These are phyloP conservation scores for Aspergillus indologenus DNA, from an alignment of 495 filamentous ascomycete genomes.

Conservation along the genomic window DNA sequence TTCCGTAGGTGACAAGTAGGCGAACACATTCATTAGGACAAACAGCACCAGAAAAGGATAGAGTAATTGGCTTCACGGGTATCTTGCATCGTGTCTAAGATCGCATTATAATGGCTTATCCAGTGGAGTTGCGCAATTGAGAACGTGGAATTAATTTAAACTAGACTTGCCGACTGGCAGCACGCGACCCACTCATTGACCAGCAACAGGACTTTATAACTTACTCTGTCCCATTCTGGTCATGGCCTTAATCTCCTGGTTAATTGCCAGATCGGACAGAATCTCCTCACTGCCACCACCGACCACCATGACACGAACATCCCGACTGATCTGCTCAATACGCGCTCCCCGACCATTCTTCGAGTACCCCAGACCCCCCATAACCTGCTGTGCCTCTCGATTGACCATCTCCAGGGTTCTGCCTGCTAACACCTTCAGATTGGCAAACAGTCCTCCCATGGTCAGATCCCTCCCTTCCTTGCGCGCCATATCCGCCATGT, in stretches of 20 bases:
- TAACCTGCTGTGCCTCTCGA: constrained; percentile 62
- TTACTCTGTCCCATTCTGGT: no score
- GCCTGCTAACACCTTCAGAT: constrained; percentile 67
- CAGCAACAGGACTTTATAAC: not conserved
- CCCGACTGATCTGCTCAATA: constrained; percentile 65
- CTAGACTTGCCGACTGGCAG: no score
- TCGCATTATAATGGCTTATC: no score
- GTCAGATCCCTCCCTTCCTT: constrained; percentile 62
- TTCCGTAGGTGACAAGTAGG: no score
- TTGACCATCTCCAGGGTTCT: constrained; percentile 71
- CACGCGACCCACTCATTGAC: not conserved
- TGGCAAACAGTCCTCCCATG: constrained; percentile 65
- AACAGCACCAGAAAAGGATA: no score
- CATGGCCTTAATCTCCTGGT: constrained; percentile 62
- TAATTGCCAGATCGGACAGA: constrained; percentile 64
- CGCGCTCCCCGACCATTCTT: constrained; percentile 66
- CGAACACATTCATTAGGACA: no score
- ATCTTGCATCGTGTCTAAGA: no score
- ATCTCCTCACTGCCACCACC: constrained; percentile 76
- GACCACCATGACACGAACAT: constrained; percentile 60
- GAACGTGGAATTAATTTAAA: no score
- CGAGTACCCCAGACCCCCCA: constrained; percentile 72
- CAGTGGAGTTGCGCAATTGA: no score
- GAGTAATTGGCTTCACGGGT: no score
- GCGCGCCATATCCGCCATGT: constrained; percentile 59